Evolutionary conservation across 164 flowering plant genomes (phyloP).

Genomic region (Buxus sempervirens): DNA sequence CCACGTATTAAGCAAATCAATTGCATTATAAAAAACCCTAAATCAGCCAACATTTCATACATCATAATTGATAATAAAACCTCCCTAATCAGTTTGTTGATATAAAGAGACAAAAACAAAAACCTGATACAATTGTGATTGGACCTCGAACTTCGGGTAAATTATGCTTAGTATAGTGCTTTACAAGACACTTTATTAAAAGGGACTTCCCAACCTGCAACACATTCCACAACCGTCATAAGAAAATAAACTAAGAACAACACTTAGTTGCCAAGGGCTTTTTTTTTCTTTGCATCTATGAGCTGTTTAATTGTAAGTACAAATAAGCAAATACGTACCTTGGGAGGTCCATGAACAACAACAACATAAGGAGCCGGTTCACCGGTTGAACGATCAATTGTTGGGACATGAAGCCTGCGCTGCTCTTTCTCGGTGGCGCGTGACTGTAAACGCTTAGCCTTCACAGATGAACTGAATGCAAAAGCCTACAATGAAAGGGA

Average conservation of each 20-base stretch:
- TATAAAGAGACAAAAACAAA: neutral
- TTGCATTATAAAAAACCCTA: too few species aligned
- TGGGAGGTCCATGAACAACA: constrained; percentile 93
- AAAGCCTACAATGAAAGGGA: constrained; percentile 52
- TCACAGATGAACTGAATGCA: constrained; percentile 66
- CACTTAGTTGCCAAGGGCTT: neutral
- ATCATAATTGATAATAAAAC: neutral
- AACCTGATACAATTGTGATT: constrained; percentile 88
- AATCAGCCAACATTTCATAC: too few species aligned
- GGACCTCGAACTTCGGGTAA: constrained; percentile 89
- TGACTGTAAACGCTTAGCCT: constrained; percentile 80
- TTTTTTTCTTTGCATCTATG: neutral
- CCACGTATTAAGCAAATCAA: constrained; percentile 1
- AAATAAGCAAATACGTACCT: constrained; percentile 35
- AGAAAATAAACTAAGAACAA: neutral
- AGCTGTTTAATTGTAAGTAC: neutral
- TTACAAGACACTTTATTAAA: constrained; percentile 74
- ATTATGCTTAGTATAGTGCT: constrained; percentile 89
- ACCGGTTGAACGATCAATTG: constrained; percentile 69
- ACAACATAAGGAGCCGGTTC: constrained; percentile 89
- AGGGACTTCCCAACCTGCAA: constrained; percentile 92
- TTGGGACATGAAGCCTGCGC: constrained; percentile 74
- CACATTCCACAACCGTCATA: neutral
- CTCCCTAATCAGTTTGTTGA: neutral
- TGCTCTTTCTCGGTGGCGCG: constrained; percentile 92